These are phyloP conservation scores for Lactarius hatsudake DNA, from an alignment of 768 basidiomycete species.

Conservation along the genomic window DNA sequence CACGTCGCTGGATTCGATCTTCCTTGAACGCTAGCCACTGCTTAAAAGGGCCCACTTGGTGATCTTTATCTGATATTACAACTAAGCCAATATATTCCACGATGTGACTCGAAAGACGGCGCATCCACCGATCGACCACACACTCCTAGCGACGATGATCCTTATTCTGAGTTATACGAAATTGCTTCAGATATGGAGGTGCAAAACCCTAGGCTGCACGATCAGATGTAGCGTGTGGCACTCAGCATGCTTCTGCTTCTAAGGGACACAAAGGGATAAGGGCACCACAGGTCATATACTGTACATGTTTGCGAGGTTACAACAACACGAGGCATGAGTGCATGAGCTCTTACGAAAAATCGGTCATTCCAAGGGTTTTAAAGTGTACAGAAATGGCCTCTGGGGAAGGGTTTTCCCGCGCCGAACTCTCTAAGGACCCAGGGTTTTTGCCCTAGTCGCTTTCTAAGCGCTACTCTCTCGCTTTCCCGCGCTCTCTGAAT, in stretches of 20 bases:
- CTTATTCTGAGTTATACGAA: background rate
- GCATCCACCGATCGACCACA: background rate
- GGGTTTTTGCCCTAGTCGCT: too few species aligned
- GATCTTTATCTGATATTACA: background rate
- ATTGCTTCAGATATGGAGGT: background rate
- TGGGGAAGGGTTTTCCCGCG: too few species aligned
- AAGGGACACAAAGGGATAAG: background rate
- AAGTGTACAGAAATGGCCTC: too few species aligned
- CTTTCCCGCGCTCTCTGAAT: too few species aligned
- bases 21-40: slow-evolving; percentile 1
- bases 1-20: slow-evolving; percentile 38
- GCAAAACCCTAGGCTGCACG: background rate
- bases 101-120: background rate
- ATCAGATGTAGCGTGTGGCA: background rate
- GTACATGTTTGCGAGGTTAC: too few species aligned
- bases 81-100: background rate
- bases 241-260: background rate
- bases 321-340: too few species aligned
- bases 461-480: too few species aligned
- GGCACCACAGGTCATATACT: too few species aligned
- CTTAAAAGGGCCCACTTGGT: background rate
- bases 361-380: too few species aligned
- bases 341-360: too few species aligned
- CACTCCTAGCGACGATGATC: background rate
- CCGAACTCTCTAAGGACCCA: too few species aligned